Conservation (phyloP, 1,139 yeast species). For the Sugiyamaella grinbergsii region DNA sequence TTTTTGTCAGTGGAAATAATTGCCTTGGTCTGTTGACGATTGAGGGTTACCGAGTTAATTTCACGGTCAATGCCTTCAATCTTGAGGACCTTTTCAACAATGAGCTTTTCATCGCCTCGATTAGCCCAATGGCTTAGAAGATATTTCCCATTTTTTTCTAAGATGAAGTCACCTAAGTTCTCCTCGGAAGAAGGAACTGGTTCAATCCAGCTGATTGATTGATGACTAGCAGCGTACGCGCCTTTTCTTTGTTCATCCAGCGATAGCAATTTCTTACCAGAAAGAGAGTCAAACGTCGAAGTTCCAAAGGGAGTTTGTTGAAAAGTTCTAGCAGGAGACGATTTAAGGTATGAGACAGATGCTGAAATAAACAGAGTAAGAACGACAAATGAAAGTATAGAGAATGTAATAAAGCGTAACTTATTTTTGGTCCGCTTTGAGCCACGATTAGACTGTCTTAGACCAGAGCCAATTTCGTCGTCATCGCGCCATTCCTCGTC, state of each 20-base stretch:
- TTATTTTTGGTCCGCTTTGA: slow-evolving; percentile 1
- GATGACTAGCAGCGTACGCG: slow-evolving; percentile 28
- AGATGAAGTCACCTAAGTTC: slow-evolving; percentile 36
- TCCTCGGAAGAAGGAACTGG: slow-evolving; percentile 30
- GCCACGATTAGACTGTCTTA: not conserved
- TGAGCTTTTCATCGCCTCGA: slow-evolving; percentile 28
- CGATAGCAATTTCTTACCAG: slow-evolving; percentile 24
- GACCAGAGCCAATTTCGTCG: slow-evolving; percentile 9
- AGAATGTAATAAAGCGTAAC: slow-evolving; percentile 1
- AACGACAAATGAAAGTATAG: not conserved
- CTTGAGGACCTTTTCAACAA: slow-evolving; percentile 26
- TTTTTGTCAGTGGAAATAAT: slow-evolving; percentile 54
- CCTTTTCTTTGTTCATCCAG: slow-evolving; percentile 38
- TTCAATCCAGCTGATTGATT: slow-evolving; percentile 35
- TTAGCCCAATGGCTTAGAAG: slow-evolving; percentile 35
- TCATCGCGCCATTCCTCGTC: slow-evolving; percentile 13
- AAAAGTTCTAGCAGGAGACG: not conserved
- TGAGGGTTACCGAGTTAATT: slow-evolving; percentile 37
- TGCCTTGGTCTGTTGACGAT: slow-evolving; percentile 50
- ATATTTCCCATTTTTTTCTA: slow-evolving; percentile 26
- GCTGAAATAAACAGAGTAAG: slow-evolving; percentile 15
- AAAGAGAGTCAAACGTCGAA: not conserved
- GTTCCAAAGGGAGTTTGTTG: not conserved
- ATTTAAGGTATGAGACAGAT: slow-evolving; percentile 15
- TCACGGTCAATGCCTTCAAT: slow-evolving; percentile 28